Base-by-base conservation (phyloP, 225 moss, liverwort and hornwort species). In the Sphagnum contortum region DNA sequence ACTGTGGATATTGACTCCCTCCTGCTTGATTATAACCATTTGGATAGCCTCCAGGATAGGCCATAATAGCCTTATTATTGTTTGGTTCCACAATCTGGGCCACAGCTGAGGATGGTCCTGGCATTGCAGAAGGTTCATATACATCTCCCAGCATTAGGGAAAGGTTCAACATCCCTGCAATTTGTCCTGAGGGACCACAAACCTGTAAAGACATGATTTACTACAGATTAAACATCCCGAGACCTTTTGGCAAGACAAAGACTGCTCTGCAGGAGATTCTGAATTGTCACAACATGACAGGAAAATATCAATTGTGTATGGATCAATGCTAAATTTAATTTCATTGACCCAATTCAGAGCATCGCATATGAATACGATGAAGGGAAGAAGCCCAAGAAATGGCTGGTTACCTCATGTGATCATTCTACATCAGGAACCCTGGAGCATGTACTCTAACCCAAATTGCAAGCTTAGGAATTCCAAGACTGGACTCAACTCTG, bases 111-210 rank as follows among this genome's bases (percentile, higher is more conserved):
- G 29, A 3, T 5, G 2, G 69, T 5, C 72, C 12, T 3, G 54
- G 5, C 9, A 9, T 50, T 6, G 65, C 48, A 59, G 57, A 61
- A 3, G 62, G 8, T 12, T 12, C 7, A 49, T 54, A 8, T 48
- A 64, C 68, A 61, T 86, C 89, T 60, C 89, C 91, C 9, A 91
- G 57, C 57, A 73, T 88, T 0, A 89, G 65, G 5, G 86, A 79
- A 0, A 86, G 13, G 11, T 91, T 83, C 60, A 94, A 68, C 0
- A 71, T 73, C 5, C 94, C 89, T 50, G 82, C 75, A 1, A 73
- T 58, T 69, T 80, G 83, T 13, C 91, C 91, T 13, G 88, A 94
- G 13, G 77, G 76, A 57, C 86, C 76, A 51, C 75, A 67, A 5
- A 94, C 68, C 88, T 94, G 77, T 47, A 50, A 69, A 57, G 5